A percentile compares a stretch with the other conserved stretches of the same genome.
phyloP scores from a whole-genome alignment of 2,329 filamentous ascomycete genomes.

The Penicillium sp. region DNA sequence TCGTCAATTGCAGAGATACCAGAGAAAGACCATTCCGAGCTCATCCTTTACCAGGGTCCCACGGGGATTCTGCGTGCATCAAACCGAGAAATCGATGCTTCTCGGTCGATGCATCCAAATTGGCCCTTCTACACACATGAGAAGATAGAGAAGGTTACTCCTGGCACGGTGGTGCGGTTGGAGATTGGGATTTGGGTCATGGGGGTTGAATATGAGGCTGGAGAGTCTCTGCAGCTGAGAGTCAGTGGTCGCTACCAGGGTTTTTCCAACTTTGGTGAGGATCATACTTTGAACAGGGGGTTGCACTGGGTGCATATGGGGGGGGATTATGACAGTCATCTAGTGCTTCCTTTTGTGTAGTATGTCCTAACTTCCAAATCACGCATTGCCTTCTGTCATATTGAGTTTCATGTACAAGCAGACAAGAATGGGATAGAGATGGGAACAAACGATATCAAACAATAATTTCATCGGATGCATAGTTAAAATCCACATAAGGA shows the following conservation, averaged over 20 bases:
- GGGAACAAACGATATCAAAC: too few species aligned
- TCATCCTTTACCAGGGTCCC: constrained; percentile 43
- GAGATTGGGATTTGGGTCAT: constrained; percentile 52
- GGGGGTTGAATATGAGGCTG: constrained; percentile 48
- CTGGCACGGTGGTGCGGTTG: constrained; percentile 44
- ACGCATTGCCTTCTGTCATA: too few species aligned
- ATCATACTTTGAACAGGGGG: constrained; percentile 7
- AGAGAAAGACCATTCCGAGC: background rate
- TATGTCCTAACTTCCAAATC: too few species aligned
- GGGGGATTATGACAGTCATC: constrained; percentile 9
- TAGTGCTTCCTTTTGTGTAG: constrained; percentile 10
- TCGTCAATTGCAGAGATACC: background rate
- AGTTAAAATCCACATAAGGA: too few species aligned
- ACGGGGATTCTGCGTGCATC: constrained; percentile 49
- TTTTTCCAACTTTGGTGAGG: constrained; percentile 8
- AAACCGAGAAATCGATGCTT: constrained; percentile 40
- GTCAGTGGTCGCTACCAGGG: constrained; percentile 8
- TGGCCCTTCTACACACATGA: constrained; percentile 43
- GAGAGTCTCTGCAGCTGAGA: constrained; percentile 25
- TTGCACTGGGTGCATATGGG: constrained; percentile 12
- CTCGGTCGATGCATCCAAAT: constrained; percentile 32
- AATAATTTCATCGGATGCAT: too few species aligned
- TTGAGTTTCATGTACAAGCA: too few species aligned
- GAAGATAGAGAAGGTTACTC: constrained; percentile 40
- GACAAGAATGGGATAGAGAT: too few species aligned